Conservation (phyloP, 1,139 yeast species). For the Scheffersomyces lignicola region DNA sequence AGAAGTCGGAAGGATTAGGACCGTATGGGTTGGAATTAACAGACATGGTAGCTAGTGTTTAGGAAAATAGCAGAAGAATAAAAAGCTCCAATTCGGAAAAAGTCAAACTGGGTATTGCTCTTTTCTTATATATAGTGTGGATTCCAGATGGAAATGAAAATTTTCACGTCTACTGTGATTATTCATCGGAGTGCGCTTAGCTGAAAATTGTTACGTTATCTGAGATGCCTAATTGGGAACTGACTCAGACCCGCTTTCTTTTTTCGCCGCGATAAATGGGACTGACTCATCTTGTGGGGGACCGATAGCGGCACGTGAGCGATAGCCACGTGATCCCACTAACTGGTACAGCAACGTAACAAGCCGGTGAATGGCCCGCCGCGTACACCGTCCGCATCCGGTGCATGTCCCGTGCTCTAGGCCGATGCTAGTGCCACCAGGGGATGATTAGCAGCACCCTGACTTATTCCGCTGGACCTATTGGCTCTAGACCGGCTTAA, state of each 20-base stretch:
- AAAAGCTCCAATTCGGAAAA: not conserved
- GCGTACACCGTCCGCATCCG: too few species aligned
- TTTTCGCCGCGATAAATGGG: not conserved
- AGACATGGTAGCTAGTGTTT: conserved; percentile 4
- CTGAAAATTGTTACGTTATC: not conserved
- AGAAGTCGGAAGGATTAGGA: conserved; percentile 89
- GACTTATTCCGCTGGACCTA: too few species aligned
- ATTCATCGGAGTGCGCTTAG: not conserved
- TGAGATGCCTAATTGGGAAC: conserved; percentile 1
- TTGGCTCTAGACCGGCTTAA: too few species aligned
- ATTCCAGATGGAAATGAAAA: not conserved
- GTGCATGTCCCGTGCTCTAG: too few species aligned
- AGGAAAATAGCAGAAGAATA: not conserved
- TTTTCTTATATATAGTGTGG: too few species aligned
- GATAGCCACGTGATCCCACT: not conserved
- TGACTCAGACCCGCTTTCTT: not conserved
- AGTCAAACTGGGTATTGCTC: too few species aligned
- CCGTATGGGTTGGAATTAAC: conserved; percentile 74
- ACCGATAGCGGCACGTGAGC: not conserved
- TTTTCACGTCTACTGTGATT: not conserved
- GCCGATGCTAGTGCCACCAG: too few species aligned
- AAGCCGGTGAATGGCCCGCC: too few species aligned
- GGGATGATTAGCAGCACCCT: too few species aligned
- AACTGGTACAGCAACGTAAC: too few species aligned
- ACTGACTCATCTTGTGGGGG: not conserved